Base-by-base conservation (phyloP, 768 basidiomycete genomes). In the Asterophora lycoperdoides region DNA sequence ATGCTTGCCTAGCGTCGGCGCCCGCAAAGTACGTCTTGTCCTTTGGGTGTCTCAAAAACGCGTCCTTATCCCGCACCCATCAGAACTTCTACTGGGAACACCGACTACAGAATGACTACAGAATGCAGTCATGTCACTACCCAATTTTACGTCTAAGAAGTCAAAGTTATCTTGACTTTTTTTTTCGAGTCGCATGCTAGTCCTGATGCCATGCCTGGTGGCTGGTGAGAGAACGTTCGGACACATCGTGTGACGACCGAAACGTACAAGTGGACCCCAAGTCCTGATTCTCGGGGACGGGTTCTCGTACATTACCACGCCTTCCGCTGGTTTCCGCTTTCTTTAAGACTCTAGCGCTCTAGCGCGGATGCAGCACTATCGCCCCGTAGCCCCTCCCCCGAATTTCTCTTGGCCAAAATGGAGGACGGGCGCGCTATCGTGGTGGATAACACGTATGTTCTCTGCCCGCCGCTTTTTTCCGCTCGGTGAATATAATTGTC, bases 381-480 rank as follows among this genome's bases (percentile, higher is more conserved):
- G 44, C 53, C 59, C 55, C 49, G 45, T 46, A 48, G 44, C 47
- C 50, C 44, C 44, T 49, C 34, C 47, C 37, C 37, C 48, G 40
- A 20, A 33, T 17, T 13, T 23, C 38, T 20, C 26, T 15, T 52
- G 33, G 29, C 41, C 15, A 52, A 28, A 35, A 64, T 64, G 62
- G 53, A 53, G 42, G 52, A 51, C 20, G 44, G 33, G 44, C 32
- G 40, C 29, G 48, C 37, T 51, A 29, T 63, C 23, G 48, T 53
- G 19, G 59, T 70, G 29, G 66, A 71, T 56, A 70, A 71, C 53
- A 69, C 68, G 70, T 70, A 61, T 45, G 68, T 64, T 35, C 5
- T 17, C 26, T 29, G 36, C n/a, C n/a, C n/a, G 20, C 29, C 23
- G 32, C 18, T n/a, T 15, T 40, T 41, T 10, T 52, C 28, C 41